Conservation (phyloP, 805 yeast species). For the Hanseniaspora vineae region DNA sequence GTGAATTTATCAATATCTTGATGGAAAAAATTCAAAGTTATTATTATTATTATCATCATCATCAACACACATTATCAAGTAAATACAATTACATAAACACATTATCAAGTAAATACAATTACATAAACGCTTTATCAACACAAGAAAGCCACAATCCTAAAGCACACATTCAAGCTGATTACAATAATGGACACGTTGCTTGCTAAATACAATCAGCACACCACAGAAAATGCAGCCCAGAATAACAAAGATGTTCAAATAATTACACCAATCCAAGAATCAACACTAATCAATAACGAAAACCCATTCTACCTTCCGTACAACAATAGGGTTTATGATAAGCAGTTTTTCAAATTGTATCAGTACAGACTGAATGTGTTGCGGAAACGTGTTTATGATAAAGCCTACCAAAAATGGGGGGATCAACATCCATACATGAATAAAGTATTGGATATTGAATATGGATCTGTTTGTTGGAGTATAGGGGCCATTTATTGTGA, state of each 20-base stretch:
- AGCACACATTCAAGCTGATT: too few species aligned
- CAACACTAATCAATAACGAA: background rate
- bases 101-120: too few species aligned
- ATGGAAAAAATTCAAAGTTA: too few species aligned
- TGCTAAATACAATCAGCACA: too few species aligned
- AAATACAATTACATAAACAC: too few species aligned
- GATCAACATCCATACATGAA: constrained; percentile 32
- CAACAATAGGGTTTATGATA: constrained; percentile 31
- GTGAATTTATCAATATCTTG: too few species aligned
- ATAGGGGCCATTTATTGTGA: constrained; percentile 81
- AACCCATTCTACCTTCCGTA: constrained; percentile 17
- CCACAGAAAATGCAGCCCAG: too few species aligned
- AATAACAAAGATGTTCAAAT: background rate
- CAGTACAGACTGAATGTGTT: constrained; percentile 35
- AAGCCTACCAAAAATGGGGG: constrained; percentile 46
- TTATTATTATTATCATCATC: too few species aligned
- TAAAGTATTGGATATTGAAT: constrained; percentile 29
- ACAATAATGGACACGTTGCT: too few species aligned
- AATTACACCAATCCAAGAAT: background rate
- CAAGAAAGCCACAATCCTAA: too few species aligned
- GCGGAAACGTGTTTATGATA: constrained; percentile 32
- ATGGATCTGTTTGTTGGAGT: constrained; percentile 57
- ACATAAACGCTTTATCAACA: too few species aligned
- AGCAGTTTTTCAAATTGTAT: constrained; percentile 48
- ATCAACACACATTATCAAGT: too few species aligned